Evolutionary conservation across 2,329 filamentous ascomycete species (phyloP).

Genomic region (Hypoxylon sp.): DNA sequence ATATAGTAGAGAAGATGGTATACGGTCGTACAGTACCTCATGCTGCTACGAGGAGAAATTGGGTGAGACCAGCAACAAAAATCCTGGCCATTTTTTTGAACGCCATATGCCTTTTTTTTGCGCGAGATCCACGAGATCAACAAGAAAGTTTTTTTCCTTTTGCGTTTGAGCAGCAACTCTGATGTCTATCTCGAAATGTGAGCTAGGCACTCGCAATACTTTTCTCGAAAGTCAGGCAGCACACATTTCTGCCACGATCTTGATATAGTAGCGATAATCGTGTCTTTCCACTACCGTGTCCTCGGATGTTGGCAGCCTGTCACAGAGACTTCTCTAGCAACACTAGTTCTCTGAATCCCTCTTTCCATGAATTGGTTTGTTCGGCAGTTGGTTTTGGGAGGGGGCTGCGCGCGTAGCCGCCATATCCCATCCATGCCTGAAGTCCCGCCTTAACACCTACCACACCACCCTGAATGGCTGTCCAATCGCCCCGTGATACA

Average conservation of each 20-base stretch:
- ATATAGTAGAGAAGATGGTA: slow-evolving; percentile 14
- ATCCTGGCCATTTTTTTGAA: slow-evolving; percentile 28
- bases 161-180: slow-evolving; percentile 7
- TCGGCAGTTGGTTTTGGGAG: slow-evolving; percentile 66
- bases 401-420: slow-evolving; percentile 67
- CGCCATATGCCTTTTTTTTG: slow-evolving; percentile 22
- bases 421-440: slow-evolving; percentile 77
- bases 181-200: slow-evolving; percentile 14
- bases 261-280: slow-evolving; percentile 24
- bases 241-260: slow-evolving; percentile 12
- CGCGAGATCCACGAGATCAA: slow-evolving; percentile 10
- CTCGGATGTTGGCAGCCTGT: slow-evolving; percentile 45
- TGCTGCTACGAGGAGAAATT: slow-evolving; percentile 9
- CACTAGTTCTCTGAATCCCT: slow-evolving; percentile 68
- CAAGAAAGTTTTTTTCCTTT: slow-evolving; percentile 10
- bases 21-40: slow-evolving; percentile 22
- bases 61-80: slow-evolving; percentile 18
- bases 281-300: slow-evolving; percentile 26
- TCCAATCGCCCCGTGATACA: slow-evolving; percentile 79
- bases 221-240: slow-evolving; percentile 1
- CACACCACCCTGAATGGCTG: slow-evolving; percentile 78
- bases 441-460: slow-evolving; percentile 79
- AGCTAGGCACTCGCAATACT: slow-evolving; percentile 7
- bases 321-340: slow-evolving; percentile 66
- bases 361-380: slow-evolving; percentile 66